phyloP scores from a whole-genome alignment of 805 yeast species.

The Komagataella pseudopastoris region DNA sequence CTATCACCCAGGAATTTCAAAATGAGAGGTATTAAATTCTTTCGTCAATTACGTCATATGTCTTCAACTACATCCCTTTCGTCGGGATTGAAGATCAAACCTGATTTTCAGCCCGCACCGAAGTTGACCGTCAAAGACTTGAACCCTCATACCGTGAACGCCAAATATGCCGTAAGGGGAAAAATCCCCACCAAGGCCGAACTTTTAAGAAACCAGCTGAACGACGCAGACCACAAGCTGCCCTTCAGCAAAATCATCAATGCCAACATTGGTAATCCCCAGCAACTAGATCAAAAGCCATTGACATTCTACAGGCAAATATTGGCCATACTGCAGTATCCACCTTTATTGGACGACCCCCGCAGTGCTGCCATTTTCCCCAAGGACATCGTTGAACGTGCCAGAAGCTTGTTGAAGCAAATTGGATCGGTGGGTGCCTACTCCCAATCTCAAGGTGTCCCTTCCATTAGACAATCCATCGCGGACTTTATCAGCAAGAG shows the following conservation, averaged over 20 bases:
- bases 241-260: constrained; percentile 72
- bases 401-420: constrained; percentile 40
- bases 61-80: background rate
- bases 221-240: constrained; percentile 40
- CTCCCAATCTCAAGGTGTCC: constrained; percentile 85
- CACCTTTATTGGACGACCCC: constrained; percentile 38
- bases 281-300: constrained; percentile 89
- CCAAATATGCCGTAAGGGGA: constrained; percentile 96
- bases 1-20: background rate
- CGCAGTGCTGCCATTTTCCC: constrained; percentile 27
- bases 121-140: constrained; percentile 34
- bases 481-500: constrained; percentile 70
- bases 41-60: background rate
- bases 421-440: constrained; percentile 90
- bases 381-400: constrained; percentile 62
- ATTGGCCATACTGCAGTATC: constrained; percentile 74
- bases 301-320: constrained; percentile 93
- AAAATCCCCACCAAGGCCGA: constrained; percentile 90
- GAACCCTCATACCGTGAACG: constrained; percentile 64
- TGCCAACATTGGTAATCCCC: constrained; percentile 97
- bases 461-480: constrained; percentile 56
- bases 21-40: background rate
- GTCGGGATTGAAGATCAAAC: background rate
- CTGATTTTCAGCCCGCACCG: constrained; percentile 13
- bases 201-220: constrained; percentile 48